phyloP scores from a whole-genome alignment of 352 stramenopile species.

The Phytophthora aleatoria region DNA sequence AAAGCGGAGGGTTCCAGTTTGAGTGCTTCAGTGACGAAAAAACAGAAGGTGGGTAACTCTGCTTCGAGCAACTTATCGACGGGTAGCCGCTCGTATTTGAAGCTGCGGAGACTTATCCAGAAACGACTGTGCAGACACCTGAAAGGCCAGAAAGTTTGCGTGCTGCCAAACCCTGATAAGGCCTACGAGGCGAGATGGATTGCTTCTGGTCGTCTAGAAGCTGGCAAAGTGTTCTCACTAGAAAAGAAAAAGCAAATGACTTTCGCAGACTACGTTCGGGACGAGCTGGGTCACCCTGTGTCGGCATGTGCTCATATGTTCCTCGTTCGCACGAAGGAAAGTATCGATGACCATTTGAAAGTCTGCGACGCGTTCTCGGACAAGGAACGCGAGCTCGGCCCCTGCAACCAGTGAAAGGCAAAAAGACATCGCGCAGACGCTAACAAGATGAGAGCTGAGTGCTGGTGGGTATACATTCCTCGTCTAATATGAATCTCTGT shows the following conservation, averaged over 20 bases:
- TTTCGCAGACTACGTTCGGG: constrained; percentile 67
- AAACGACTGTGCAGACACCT: constrained; percentile 69
- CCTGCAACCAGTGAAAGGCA: constrained; percentile 20
- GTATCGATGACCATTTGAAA: constrained; percentile 74
- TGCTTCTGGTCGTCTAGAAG: constrained; percentile 56
- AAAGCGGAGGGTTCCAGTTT: constrained; percentile 17
- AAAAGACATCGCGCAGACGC: constrained; percentile 22
- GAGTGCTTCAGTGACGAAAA: constrained; percentile 14
- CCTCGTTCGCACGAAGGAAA: constrained; percentile 55
- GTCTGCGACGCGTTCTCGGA: constrained; percentile 73
- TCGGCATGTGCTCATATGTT: constrained; percentile 78
- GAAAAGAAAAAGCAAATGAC: constrained; percentile 49
- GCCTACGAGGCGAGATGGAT: constrained; percentile 33
- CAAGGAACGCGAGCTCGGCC: constrained; percentile 47
- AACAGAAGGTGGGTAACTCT: constrained; percentile 21
- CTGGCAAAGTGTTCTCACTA: constrained; percentile 62
- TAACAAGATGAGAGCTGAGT: constrained; percentile 10
- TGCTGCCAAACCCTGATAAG: constrained; percentile 31
- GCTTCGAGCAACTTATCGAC: constrained; percentile 30
- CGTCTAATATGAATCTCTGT: constrained; percentile 37
- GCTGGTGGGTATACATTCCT: constrained; percentile 13
- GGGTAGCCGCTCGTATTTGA: constrained; percentile 48
- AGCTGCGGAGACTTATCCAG: constrained; percentile 71
- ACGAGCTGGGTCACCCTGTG: constrained; percentile 45
- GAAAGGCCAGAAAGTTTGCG: constrained; percentile 66